Base-by-base conservation (phyloP, 2,329 filamentous ascomycete species). In the Penicillium sp. region DNA sequence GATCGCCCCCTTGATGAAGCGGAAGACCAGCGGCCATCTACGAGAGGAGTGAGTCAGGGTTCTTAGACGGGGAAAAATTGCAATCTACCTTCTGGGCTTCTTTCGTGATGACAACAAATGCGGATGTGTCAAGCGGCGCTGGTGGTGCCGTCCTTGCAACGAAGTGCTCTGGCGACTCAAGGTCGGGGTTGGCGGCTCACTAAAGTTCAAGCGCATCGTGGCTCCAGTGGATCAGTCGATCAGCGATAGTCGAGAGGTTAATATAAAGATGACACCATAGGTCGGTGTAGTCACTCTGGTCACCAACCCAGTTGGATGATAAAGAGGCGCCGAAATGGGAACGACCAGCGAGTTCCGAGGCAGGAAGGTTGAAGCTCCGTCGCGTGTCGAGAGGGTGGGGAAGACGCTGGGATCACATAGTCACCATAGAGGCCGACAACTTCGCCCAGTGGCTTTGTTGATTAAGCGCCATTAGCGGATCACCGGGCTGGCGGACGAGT, bases 1-100 rank as follows among this genome's bases (percentile, higher is more conserved):
- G 57, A 89, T 84, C 3, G 86, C 84, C 53, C 87, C 87, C 71
- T 88, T 88, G 71, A 84, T 81, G 74, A 89, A 87, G 63, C 87
- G 83, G 46, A 89, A 79, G 16, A 88, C 86, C 6, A 89, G 79
- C 16, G 87, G 87, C 79, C 86, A 84, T 75, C 87, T 84, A 56
- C 3, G 33, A 3, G 6, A 1, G n/a, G 25, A 8, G 13, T 66
- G 38, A 68, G 52, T 14, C 0, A 49, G 19, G 3, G 13, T 33
- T 22, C 19, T 26, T 40, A 26, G n/a, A 16, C 4, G 16, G 7
- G 10, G 14, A 7, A 5, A 1, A 28, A 14, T 6, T 11, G 1
- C 33, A 30, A 28, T 46, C 35, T 54, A 72, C 73, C 73, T 65
- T 61, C 74, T 68, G 16, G 74, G 74, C 57, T 76, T 76, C 35